Conservation (phyloP, 768 basidiomycete genomes). For the Tulasnella sp. region DNA sequence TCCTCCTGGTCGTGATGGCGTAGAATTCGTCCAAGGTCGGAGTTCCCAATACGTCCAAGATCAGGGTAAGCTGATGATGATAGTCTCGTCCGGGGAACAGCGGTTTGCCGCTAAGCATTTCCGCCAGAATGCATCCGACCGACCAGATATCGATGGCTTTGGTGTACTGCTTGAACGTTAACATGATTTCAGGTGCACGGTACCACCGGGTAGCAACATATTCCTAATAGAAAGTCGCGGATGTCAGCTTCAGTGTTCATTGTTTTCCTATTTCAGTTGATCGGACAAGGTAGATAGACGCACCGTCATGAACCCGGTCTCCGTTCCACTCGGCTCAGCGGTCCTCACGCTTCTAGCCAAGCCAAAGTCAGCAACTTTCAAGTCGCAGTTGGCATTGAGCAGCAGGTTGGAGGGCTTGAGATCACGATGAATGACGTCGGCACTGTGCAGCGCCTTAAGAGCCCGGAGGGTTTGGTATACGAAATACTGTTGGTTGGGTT, state of each 20-base stretch:
- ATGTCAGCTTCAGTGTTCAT: conserved; percentile 59
- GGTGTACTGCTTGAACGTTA: conserved; percentile 47
- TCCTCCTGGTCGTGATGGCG: conserved; percentile 74
- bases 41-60: conserved; percentile 91
- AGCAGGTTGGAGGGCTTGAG: conserved; percentile 95
- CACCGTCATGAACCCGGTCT: conserved; percentile 40
- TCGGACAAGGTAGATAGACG: conserved; percentile 46
- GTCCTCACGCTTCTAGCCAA: conserved; percentile 55
- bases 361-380: conserved; percentile 92
- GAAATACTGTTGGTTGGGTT: conserved; percentile 73
- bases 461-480: conserved; percentile 96
- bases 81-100: conserved; percentile 96
- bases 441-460: conserved; percentile 90
- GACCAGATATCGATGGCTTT: conserved; percentile 49
- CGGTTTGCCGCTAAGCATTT: conserved; percentile 89
- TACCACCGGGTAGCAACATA: conserved; percentile 91
- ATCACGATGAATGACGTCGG: conserved; percentile 92
- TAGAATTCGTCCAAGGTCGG: conserved; percentile 92
- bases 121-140: conserved; percentile 53
- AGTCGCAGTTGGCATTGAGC: conserved; percentile 93
- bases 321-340: conserved; percentile 37
- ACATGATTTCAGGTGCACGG: conserved; percentile 50
- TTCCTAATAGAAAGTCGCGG: conserved; percentile 57
- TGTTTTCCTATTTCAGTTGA: conserved; percentile 46
- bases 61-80: conserved; percentile 89